Evolutionary conservation across 163 green algal genomes (phyloP), one percentile per base, ranked within the genome.

Genomic region (Scenedesmus sp.): DNA sequence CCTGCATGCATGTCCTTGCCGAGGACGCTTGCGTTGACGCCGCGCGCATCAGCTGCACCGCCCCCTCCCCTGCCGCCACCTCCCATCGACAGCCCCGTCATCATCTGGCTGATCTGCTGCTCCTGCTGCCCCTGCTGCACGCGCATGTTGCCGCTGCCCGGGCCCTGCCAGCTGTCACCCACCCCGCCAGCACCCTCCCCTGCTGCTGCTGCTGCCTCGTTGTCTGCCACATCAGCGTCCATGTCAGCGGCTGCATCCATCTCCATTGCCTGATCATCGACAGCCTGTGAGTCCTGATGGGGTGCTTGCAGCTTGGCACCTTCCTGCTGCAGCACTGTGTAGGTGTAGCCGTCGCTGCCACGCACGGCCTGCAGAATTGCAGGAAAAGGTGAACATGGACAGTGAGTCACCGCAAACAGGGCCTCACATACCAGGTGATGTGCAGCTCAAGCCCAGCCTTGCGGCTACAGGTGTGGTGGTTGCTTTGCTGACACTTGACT

Each of bases 1-100:
- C 56, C 56, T 70, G 56, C 85, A 53, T 73, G 85, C 85, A 89
- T 68, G 61, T 59, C 40, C 40, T 43, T 80, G 24, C 42, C 84
- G 18, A 82, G n/a, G 15, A 89, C 84, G 73, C 84, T 89, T 26
- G 65, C 65, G 43, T 83, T 81, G 30, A 78, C 43, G 33, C 4
- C 79, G 18, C 35, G 6, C 16, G 37, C 13, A 30, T 2, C 83
- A 35, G 72, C 87, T 30, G 46, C 86, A 7, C 30, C 87, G 30
- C 30, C 70, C 33, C 53, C 30, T 20, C 56, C 78, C 20, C 76
- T 37, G 13, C 24, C 44, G 56, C 44, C n/a, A 42, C 26, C 44
- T n/a, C 61, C 85, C 35, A 89, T 51, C 3, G 68, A 84, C 30
- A 89, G 85, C 15, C 85, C 85, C 6, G 68, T 83, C 85, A 89